phyloP scores from a whole-genome alignment of 2,329 filamentous ascomycete genomes.

The Exophiala spinifera region DNA sequence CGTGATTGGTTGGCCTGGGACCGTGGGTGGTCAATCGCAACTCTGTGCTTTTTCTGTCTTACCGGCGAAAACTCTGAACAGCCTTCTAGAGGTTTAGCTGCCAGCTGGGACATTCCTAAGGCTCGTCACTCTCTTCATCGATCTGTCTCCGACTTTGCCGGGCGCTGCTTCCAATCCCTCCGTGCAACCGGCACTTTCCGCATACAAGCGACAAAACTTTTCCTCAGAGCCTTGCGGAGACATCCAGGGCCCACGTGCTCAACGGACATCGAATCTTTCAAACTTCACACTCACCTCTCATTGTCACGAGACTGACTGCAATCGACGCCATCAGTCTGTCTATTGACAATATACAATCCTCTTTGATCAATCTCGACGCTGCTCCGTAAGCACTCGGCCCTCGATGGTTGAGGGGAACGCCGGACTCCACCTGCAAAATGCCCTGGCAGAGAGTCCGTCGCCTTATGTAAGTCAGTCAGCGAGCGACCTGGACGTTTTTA shows the following conservation, averaged over 20 bases:
- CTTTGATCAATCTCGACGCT: neutral
- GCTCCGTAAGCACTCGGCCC: neutral
- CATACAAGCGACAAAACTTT: slow-evolving; percentile 11
- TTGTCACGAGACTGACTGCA: neutral
- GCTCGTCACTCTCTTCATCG: neutral
- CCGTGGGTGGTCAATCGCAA: slow-evolving; percentile 3
- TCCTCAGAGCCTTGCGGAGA: slow-evolving; percentile 18
- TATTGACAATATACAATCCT: neutral
- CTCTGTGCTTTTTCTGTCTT: slow-evolving; percentile 5
- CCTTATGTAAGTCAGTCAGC: slow-evolving; percentile 57
- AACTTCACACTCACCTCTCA: neutral
- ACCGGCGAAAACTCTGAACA: slow-evolving; percentile 6
- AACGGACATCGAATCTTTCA: neutral
- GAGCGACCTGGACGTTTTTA: slow-evolving; percentile 6
- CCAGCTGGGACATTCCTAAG: neutral
- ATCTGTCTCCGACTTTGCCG: neutral
- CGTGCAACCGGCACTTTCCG: slow-evolving; percentile 19
- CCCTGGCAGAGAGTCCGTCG: slow-evolving; percentile 48
- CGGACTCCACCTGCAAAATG: slow-evolving; percentile 23
- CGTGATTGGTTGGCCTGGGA: slow-evolving; percentile 17
- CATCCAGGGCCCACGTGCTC: slow-evolving; percentile 6
- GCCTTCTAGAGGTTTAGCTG: slow-evolving; percentile 1
- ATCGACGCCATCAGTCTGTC: neutral
- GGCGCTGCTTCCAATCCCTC: neutral
- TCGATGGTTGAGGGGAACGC: slow-evolving; percentile 17